Evolutionary conservation across 2,329 filamentous ascomycete genomes (phyloP), one percentile per base, ranked within the genome.

Genomic region (Talaromyces piceae): DNA sequence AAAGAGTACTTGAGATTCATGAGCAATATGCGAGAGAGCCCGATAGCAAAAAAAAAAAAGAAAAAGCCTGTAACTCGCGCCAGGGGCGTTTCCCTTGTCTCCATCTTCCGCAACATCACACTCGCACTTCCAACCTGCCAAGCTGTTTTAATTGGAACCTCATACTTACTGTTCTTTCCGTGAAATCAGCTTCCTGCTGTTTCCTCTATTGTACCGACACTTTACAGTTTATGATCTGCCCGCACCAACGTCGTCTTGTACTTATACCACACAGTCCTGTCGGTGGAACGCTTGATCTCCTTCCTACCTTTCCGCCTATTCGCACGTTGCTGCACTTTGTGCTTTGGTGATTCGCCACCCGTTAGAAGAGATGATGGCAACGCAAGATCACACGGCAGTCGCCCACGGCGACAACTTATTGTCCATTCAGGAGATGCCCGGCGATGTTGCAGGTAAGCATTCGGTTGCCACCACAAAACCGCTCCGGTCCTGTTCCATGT

Each of bases 351-450:
- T 16, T 8, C 25, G 43, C 56, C 63, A 56, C 48, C 69, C 69
- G 67, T 58, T 68, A 54, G 53, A 64, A 54, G 67, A 63, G 59
- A 61, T 62, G 56, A 71, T 72, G 67, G 64, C 67, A 51, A 61
- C 60, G 53, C 67, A 71, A 56, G 61, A 64, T 54, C 54, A 57
- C 54, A 58, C 62, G 54, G 60, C 60, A 56, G 69, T 60, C 58
- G 61, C 66, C 50, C 61, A 67, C 56, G 58, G 64, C 52, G 63
- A 66, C 49, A 67, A 71, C 54, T 64, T 72, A 33, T 61, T 67
- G 49, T 70, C 69, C 52, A 72, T 72, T 55, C 68, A 65, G 55
- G 69, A 72, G 59, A 57, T 68, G 45, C 65, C 68, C 43, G 63
- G 60, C 53, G 61, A 66, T 52, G 61, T 65, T 57, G 58, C 66